Conservation (phyloP, 208 protist genomes). For the Trypanosoma congolense region DNA sequence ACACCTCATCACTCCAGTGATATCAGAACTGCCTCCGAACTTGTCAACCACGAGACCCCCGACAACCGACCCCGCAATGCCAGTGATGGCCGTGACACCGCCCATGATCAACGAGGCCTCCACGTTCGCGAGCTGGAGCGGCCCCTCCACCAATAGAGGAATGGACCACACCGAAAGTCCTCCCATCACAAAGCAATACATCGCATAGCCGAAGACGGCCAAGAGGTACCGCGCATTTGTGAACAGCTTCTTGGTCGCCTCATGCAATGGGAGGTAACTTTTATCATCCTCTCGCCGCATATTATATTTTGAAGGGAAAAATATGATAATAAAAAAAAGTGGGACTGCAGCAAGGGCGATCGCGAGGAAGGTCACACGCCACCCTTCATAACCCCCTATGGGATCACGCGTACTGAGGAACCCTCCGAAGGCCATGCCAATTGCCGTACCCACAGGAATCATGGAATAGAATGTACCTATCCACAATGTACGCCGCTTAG, state of each 20-base stretch:
- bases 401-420: conserved; percentile 27
- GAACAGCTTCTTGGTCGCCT: conserved; percentile 35
- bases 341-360: conserved; percentile 49
- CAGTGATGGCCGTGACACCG: conserved; percentile 45
- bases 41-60: conserved; percentile 62
- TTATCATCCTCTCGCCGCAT: conserved; percentile 9
- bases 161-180: conserved; percentile 80
- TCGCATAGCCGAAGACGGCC: conserved; percentile 67
- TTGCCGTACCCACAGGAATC: conserved; percentile 76
- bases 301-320: conserved; percentile 39
- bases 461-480: conserved; percentile 83
- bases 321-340: conserved; percentile 29
- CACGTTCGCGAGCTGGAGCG: conserved; percentile 34
- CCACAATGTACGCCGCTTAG: conserved; percentile 52
- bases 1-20: conserved; percentile 40
- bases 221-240: conserved; percentile 58
- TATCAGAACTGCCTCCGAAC: conserved; percentile 53
- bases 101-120: conserved; percentile 55
- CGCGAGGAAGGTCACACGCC: conserved; percentile 47
- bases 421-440: conserved; percentile 68
- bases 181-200: conserved; percentile 83
- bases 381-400: conserved; percentile 25
- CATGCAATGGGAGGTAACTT: conserved; percentile 23
- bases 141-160: conserved; percentile 63
- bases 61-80: conserved; percentile 58